Base-by-base conservation (phyloP, 805 yeast genomes). In the Blastobotrys muscicola region DNA sequence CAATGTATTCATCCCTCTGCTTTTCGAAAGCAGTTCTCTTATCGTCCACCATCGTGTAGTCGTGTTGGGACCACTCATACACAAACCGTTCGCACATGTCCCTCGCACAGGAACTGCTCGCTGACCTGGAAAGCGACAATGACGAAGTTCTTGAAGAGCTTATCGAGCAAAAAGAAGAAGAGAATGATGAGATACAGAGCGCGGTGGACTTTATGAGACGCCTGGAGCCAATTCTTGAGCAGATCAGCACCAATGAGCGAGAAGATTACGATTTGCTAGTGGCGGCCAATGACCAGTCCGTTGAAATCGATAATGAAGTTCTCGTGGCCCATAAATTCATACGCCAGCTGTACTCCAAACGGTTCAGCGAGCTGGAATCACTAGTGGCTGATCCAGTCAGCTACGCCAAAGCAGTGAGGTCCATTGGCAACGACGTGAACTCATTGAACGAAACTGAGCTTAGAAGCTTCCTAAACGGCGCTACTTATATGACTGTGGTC, bases 341-440 rank as follows among this genome's bases (percentile, higher is more conserved):
- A 32, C 73, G 69, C 39, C 56, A 69, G 0, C 68, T 70, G 20
- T 87, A 85, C 54, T 62, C 68, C 8, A 68, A 72, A 3, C 72
- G 80, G 12, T 86, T 85, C 61, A 79, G 84, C 0, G 95, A 87
- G 53, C 64, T 87, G 40, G 82, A 72, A 16, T 64, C 78, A 0
- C 62, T 87, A 33, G 69, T 85, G 1, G 65, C 76, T 8, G 74
- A 75, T 46, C 79, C 90, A 0, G 57, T 74, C 0, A 80, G 79
- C 45, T 87, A 77, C 60, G 75, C 82, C 7, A 64, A 64, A 23
- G 64, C 78, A 1, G 70, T 82, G 2, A 49, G 60, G 31, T 50
- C 72, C 0, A 60, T 85, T 2, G 77, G 80, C 30, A 76, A 72
- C 47, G 70, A 70, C 34, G 56, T 73, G 8, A 56, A 54, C 8